Evolutionary conservation across 768 basidiomycete species (phyloP), one percentile per base, ranked within the genome.

Genomic region (Exsudoporus frostii): DNA sequence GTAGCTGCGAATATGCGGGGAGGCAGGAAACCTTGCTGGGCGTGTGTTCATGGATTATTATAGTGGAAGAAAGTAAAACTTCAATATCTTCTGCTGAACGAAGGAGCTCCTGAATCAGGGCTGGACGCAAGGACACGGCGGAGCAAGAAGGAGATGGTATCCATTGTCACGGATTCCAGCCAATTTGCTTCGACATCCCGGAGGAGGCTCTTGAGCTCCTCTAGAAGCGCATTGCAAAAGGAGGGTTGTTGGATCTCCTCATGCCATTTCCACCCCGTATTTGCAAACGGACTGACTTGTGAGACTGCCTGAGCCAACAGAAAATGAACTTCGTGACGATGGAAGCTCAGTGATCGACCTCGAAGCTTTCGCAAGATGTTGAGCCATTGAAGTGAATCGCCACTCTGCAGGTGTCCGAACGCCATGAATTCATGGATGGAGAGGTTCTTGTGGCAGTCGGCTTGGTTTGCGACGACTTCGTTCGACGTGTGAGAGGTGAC

Each of bases 311-410:
- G 82, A 10, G 60, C 65, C 1, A 83, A 22, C 0, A 83, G 65
- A 0, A 68, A 49, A 52, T 79, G 70, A 0, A 83, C 74, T 17
- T 74, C 75, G 0, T 68, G 65, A 8, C 59, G 51, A 22, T 67
- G 63, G 50, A 83, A 75, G 9, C 68, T 71, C 49, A 83, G 55
- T 0, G 59, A 57, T 20, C 70, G 66, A 7, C 68, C 67, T 7
- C 69, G 68, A n/a, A 83, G 56, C 54, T 78, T 78, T n/a, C 75
- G 71, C 13, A 71, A 52, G 36, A 83, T 74, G 52, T 82, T 82
- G 36, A 74, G 61, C 80, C 79, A 81, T 45, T 82, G 80, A 0
- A 83, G 55, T 2, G 52, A 61, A 0, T 66, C 52, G 0, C 81
- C 80, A 34, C 74, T 71, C 6, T 81, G 77, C 34, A 83, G 55